Evolutionary conservation across 805 yeast species (phyloP).

Genomic region (Wickerhamomyces pijperi): DNA sequence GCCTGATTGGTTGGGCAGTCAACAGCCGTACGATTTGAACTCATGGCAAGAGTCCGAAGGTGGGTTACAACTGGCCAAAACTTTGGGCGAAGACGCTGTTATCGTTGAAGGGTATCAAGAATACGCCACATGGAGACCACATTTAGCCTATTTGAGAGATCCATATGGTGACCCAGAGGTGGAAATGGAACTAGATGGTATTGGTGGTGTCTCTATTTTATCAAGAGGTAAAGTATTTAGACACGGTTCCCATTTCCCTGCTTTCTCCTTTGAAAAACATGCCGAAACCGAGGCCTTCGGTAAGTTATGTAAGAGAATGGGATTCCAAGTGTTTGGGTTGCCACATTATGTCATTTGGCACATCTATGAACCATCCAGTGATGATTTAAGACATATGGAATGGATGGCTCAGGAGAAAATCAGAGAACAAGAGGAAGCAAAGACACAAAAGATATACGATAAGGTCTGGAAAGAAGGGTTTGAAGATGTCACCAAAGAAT

Average conservation of each 20-base stretch:
- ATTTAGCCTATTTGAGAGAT: constrained; percentile 87
- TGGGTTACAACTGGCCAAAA: constrained; percentile 63
- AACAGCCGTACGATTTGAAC: constrained; percentile 76
- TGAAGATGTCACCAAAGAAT: constrained; percentile 60
- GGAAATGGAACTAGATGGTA: constrained; percentile 90
- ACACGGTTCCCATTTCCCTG: constrained; percentile 92
- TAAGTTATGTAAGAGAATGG: constrained; percentile 78
- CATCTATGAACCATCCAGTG: constrained; percentile 89
- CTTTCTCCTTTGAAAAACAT: constrained; percentile 89
- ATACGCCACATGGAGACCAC: constrained; percentile 97
- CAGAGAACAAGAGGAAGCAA: constrained; percentile 51
- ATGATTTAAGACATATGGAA: constrained; percentile 80
- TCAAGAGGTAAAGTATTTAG: constrained; percentile 83
- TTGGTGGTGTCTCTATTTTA: constrained; percentile 93
- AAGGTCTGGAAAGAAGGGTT: constrained; percentile 72
- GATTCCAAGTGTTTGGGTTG: constrained; percentile 78
- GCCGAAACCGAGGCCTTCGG: constrained; percentile 99
- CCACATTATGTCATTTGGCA: constrained; percentile 98
- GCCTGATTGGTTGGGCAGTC: constrained; percentile 79
- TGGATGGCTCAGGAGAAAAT: constrained; percentile 84
- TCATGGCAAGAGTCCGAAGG: constrained; percentile 84
- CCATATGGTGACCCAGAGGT: constrained; percentile 92
- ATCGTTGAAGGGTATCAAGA: constrained; percentile 97
- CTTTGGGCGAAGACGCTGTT: constrained; percentile 85
- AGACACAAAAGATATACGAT: constrained; percentile 52